Evolutionary conservation across 2,329 filamentous ascomycete species (phyloP), one percentile per base, ranked within the genome.

Genomic region (Tolypocladium endophyticum): DNA sequence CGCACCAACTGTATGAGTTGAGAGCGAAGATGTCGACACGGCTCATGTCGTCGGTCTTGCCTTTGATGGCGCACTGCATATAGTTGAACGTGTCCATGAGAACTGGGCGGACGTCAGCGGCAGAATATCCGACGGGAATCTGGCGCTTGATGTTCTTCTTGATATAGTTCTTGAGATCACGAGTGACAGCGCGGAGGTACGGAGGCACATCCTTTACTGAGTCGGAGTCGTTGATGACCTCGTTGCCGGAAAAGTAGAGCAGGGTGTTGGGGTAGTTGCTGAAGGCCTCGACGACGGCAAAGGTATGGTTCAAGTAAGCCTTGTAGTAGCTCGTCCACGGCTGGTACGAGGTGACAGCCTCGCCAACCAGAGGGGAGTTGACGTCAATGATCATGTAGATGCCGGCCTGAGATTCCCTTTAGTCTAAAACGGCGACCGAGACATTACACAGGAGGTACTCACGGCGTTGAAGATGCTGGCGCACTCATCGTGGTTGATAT

Each of bases 131-230:
- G 60, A 92, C 87, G 28, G 89, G 88, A 64, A 92, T 88, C 61
- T 76, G 66, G 66, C 89, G 87, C 69, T 84, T 79, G 61, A 82
- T 77, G 69, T 88, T 84, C 69, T 85, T 86, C 74, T 85, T 83
- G 76, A 92, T 86, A 78, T 92, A 92, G 71, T 86, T 87, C 80
- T 90, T 91, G 72, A 92, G 79, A 73, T 92, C 89, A 69, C 89
- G 87, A 55, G 87, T 91, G 63, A 90, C 84, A 63, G 89, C 89
- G 73, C 85, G 81, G 65, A 87, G 78, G 72, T 90, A 92, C n/a
- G 85, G 87, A 50, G 88, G 87, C 39, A 84, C 85, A 58, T 72
- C 73, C 58, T 78, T 74, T 63, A 83, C 87, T 43, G 83, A 86
- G 53, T 78, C 70, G 57, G 83, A 77, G 64, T 87, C 78, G 72